These are phyloP conservation scores for Blastobotrys aristatus DNA, from an alignment of 1,139 yeast genomes.

Conservation along the genomic window DNA sequence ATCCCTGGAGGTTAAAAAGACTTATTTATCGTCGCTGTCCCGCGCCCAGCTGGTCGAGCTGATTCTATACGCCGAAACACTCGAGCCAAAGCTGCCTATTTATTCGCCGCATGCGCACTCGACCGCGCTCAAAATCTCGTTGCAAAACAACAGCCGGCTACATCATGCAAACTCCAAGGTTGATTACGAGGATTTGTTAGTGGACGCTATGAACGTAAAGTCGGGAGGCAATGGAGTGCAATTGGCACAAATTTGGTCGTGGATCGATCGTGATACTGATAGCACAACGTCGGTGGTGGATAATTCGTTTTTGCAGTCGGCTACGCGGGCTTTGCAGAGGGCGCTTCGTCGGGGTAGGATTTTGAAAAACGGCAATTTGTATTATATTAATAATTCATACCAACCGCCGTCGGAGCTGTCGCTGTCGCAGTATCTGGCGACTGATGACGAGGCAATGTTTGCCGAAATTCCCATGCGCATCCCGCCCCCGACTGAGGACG, in stretches of 20 bases:
- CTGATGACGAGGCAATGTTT: slow-evolving; percentile 37
- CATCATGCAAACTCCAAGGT: slow-evolving; percentile 22
- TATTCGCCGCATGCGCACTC: slow-evolving; percentile 36
- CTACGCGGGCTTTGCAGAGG: slow-evolving; percentile 36
- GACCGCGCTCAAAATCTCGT: slow-evolving; percentile 35
- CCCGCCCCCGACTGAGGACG: slow-evolving; percentile 34
- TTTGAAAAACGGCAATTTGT: slow-evolving; percentile 30
- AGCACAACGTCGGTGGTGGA: slow-evolving; percentile 27
- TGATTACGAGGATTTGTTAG: slow-evolving; percentile 35
- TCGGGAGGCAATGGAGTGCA: slow-evolving; percentile 35
- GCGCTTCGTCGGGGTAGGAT: slow-evolving; percentile 36
- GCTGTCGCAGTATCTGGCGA: slow-evolving; percentile 35
- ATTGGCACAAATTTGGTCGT: slow-evolving; percentile 34
- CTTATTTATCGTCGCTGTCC: slow-evolving; percentile 38
- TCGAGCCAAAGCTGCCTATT: slow-evolving; percentile 35
- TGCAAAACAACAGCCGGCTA: slow-evolving; percentile 33
- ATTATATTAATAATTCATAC: slow-evolving; percentile 31
- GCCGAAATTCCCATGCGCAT: slow-evolving; percentile 34
- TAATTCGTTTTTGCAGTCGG: slow-evolving; percentile 34
- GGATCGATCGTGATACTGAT: slow-evolving; percentile 32
- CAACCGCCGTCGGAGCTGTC: slow-evolving; percentile 37
- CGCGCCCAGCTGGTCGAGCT: slow-evolving; percentile 40
- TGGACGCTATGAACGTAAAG: slow-evolving; percentile 33
- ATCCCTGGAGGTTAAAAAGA: slow-evolving; percentile 37
- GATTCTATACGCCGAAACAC: slow-evolving; percentile 36